phyloP scores from a whole-genome alignment of 139 green algal genomes.

The Coccomyxa sp. region DNA sequence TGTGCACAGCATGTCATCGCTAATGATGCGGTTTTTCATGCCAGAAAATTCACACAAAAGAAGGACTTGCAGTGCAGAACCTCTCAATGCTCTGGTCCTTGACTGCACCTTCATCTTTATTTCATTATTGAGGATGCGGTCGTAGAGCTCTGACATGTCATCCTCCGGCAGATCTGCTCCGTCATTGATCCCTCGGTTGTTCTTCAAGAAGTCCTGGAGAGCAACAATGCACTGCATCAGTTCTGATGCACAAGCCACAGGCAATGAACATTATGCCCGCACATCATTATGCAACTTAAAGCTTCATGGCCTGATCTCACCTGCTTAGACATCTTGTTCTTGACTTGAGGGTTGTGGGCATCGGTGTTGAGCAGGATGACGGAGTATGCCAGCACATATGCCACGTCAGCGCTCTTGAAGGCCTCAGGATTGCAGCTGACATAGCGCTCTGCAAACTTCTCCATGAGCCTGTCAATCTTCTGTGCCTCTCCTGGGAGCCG shows the following conservation, averaged over 20 bases:
- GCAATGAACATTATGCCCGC: not conserved
- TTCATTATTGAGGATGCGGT: constrained; percentile 92
- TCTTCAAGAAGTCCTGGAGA: constrained; percentile 86
- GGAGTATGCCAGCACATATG: constrained; percentile 97
- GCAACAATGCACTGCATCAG: constrained; percentile 5
- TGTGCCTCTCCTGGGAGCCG: constrained; percentile 94
- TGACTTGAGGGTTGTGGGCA: constrained; percentile 92
- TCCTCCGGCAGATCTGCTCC: constrained; percentile 81
- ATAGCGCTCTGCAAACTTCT: constrained; percentile 98
- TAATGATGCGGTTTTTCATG: not conserved
- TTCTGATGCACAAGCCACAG: constrained; percentile 57
- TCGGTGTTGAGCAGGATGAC: constrained; percentile 99
- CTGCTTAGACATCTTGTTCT: constrained; percentile 64
- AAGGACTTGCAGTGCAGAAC: not conserved
- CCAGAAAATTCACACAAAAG: not conserved
- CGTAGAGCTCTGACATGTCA: constrained; percentile 88
- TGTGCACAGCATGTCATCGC: constrained; percentile 1
- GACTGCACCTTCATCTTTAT: constrained; percentile 90
- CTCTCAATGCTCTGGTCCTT: not conserved
- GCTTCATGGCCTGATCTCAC: not conserved
- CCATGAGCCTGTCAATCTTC: constrained; percentile 99
- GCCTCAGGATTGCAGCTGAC: constrained; percentile 82
- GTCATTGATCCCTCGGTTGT: constrained; percentile 99
- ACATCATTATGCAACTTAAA: not conserved
- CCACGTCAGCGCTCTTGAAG: constrained; percentile 93